Evolutionary conservation across 2,329 filamentous ascomycete genomes (phyloP).

Genomic region (Talaromyces sp.): DNA sequence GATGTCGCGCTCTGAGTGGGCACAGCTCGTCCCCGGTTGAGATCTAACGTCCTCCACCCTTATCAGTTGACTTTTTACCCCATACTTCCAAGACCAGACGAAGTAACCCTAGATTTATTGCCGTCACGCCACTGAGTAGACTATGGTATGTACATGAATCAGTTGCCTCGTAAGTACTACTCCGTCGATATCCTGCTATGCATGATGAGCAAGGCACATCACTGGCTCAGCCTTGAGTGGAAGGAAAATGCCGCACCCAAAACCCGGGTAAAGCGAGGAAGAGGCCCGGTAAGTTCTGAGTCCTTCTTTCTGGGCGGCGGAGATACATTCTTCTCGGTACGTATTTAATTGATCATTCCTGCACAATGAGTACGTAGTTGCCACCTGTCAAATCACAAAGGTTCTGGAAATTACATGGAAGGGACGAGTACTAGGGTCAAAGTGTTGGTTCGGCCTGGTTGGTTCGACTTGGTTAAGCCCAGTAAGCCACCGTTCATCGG

Average conservation of each 20-base stretch:
- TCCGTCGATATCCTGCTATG: not conserved
- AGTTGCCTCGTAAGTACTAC: not conserved
- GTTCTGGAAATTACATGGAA: not conserved
- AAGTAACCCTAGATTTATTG: not conserved
- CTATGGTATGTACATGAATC: not conserved
- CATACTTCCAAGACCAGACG: not conserved
- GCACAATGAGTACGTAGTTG: not conserved
- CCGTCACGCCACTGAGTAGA: not conserved
- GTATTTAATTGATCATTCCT: too few relatives aligned
- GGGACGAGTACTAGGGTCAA: not conserved
- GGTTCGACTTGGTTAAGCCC: not conserved
- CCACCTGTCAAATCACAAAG: not conserved
- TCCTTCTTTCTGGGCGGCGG: not conserved
- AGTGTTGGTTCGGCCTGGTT: not conserved
- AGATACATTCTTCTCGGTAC: not conserved
- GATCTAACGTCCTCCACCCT: not conserved
- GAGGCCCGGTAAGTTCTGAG: not conserved
- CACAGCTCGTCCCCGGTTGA: not conserved
- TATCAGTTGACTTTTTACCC: not conserved
- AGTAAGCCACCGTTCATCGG: not conserved
- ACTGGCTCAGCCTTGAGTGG: not conserved
- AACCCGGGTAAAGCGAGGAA: not conserved
- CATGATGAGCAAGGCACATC: not conserved
- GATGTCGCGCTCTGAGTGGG: not conserved
- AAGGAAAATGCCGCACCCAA: not conserved